Conservation (phyloP, 192 early-diverging fungal genomes). For the Obelidium mucronatum region DNA sequence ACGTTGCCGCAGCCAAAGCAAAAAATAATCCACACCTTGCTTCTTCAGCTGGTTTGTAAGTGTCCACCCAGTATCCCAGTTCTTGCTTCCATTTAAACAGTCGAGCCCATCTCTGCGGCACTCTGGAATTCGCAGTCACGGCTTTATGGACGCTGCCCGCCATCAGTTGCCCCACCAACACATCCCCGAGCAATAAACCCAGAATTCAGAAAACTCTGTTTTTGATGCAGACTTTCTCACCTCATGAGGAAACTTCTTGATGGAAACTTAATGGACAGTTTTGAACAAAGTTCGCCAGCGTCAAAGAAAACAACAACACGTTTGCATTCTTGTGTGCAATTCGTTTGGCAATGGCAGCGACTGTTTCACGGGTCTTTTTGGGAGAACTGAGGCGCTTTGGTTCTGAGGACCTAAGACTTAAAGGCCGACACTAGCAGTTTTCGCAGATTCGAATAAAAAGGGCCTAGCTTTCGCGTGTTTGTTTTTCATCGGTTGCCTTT, state of each 20-base stretch:
- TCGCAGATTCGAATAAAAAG: constrained; percentile 60
- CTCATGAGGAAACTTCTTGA: constrained; percentile 1
- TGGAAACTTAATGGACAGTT: constrained; percentile 61
- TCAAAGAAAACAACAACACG: constrained; percentile 55
- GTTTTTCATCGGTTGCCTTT: constrained; percentile 91
- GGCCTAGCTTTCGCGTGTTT: constrained; percentile 92
- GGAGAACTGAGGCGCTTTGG: constrained; percentile 5
- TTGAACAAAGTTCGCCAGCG: constrained; percentile 88
- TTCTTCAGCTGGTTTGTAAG: constrained; percentile 53
- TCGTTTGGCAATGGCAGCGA: constrained; percentile 45
- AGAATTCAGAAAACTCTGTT: neutral
- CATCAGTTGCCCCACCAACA: constrained; percentile 75
- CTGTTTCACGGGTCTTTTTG: constrained; percentile 38
- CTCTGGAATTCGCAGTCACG: constrained; percentile 81
- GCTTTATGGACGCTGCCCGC: constrained; percentile 81
- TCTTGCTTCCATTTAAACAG: constrained; percentile 81
- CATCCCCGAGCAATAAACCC: constrained; percentile 73
- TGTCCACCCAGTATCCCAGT: constrained; percentile 74
- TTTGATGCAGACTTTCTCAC: neutral
- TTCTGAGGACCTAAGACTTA: neutral
- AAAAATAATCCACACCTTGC: constrained; percentile 56
- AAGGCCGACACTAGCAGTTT: constrained; percentile 40
- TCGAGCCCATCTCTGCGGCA: constrained; percentile 90
- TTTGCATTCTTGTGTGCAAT: constrained; percentile 69
- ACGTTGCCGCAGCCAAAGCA: constrained; percentile 5